Percentiles rank a stretch among this genome's conserved stretches.
phyloP scores from a whole-genome alignment of 192 early-diverging fungal species.

The Coemansia sp. region DNA sequence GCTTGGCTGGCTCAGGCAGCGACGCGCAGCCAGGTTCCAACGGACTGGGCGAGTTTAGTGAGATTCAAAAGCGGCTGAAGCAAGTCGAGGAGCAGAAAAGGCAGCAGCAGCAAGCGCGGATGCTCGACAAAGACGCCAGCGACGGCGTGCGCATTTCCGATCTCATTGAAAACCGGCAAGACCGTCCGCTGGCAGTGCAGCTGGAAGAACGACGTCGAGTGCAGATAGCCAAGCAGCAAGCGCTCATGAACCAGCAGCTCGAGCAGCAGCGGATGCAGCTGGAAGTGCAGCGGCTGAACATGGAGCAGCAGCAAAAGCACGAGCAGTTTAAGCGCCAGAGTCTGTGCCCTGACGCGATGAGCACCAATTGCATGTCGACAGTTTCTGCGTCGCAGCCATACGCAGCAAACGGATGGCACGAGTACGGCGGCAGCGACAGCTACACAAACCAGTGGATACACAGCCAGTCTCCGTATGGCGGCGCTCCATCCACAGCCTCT shows the following conservation, averaged over 20 bases:
- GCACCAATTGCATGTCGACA: constrained; percentile 2
- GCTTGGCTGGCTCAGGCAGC: neutral
- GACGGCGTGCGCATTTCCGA: constrained; percentile 46
- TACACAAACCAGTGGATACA: constrained; percentile 31
- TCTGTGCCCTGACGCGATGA: constrained; percentile 24
- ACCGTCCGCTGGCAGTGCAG: constrained; percentile 41
- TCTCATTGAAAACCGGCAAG: constrained; percentile 46
- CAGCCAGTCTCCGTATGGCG: neutral
- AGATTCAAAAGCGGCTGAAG: constrained; percentile 36
- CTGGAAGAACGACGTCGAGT: constrained; percentile 38
- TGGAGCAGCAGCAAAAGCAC: constrained; percentile 43
- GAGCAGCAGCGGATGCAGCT: constrained; percentile 37
- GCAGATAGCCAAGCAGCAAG: constrained; percentile 52
- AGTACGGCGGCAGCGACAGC: constrained; percentile 11
- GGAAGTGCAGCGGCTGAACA: constrained; percentile 22
- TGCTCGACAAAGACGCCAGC: constrained; percentile 35
- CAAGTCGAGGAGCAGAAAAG: constrained; percentile 37
- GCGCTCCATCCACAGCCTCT: neutral
- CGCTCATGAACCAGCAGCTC: constrained; percentile 40
- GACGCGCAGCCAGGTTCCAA: neutral
- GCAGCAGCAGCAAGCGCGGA: constrained; percentile 22
- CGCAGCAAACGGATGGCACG: constrained; percentile 20
- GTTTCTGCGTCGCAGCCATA: constrained; percentile 6
- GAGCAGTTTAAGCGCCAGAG: constrained; percentile 50
- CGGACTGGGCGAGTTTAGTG: constrained; percentile 29